A percentile compares a stretch with the other conserved stretches of the same genome.
These are phyloP conservation scores for Alternaria incomplexa DNA, from an alignment of 2,329 filamentous ascomycete species.

Conservation along the genomic window DNA sequence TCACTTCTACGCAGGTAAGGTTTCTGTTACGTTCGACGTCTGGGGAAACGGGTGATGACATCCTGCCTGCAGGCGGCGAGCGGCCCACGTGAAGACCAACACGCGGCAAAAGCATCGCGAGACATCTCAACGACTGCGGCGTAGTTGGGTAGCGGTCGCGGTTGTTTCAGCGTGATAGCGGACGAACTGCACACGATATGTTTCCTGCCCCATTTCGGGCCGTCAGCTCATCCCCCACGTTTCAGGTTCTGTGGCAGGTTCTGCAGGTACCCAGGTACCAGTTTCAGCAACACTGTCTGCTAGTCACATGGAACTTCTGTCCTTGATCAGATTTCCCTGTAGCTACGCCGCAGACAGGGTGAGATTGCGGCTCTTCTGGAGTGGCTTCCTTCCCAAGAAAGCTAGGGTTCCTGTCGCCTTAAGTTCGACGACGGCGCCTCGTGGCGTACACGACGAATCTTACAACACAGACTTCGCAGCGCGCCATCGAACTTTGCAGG, in stretches of 20 bases:
- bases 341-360: background rate
- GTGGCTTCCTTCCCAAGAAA: background rate
- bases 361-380: background rate
- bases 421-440: background rate
- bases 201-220: constrained; percentile 9
- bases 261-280: constrained; percentile 39
- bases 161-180: constrained; percentile 27
- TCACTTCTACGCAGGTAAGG: constrained; percentile 1
- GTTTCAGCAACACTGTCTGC: constrained; percentile 28
- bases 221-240: constrained; percentile 21
- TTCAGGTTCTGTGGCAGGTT: constrained; percentile 33
- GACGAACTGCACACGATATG: constrained; percentile 1
- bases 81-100: constrained; percentile 10
- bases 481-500: background rate
- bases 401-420: background rate
- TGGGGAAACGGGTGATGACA: constrained; percentile 13
- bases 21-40: constrained; percentile 18
- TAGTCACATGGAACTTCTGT: background rate
- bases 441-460: background rate
- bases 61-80: constrained; percentile 6
- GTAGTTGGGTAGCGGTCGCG: constrained; percentile 14
- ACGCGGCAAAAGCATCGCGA: constrained; percentile 3
- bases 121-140: constrained; percentile 4
- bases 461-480: background rate
- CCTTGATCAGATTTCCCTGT: background rate